These are phyloP conservation scores for Scedosporium aurantiacum DNA, from an alignment of 2,329 filamentous ascomycete species.

Conservation along the genomic window DNA sequence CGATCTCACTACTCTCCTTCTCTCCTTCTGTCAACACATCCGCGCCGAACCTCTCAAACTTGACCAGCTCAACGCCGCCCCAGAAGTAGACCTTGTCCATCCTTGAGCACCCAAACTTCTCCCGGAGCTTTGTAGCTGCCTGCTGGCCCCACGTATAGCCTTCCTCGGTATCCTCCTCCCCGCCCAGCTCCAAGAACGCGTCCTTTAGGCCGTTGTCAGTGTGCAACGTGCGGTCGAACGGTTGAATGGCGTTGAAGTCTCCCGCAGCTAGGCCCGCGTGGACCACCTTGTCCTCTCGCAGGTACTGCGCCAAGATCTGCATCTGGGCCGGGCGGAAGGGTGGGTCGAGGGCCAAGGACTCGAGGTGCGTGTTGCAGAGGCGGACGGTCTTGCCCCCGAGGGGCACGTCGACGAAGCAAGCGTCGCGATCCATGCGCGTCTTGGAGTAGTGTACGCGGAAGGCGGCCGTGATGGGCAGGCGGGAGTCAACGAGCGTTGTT, in stretches of 20 bases:
- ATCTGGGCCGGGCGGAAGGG: constrained; percentile 39
- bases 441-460: constrained; percentile 40
- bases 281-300: constrained; percentile 26
- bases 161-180: constrained; percentile 34
- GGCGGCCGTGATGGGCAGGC: constrained; percentile 28
- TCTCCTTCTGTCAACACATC: constrained; percentile 30
- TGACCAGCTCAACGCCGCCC: constrained; percentile 19
- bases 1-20: constrained; percentile 18
- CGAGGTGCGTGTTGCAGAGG: constrained; percentile 46
- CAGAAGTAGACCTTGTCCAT: constrained; percentile 43
- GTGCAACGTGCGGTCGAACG: constrained; percentile 37
- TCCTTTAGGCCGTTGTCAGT: constrained; percentile 37
- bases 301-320: constrained; percentile 27
- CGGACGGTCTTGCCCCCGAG: constrained; percentile 25
- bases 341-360: constrained; percentile 37
- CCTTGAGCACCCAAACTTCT: constrained; percentile 35
- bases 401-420: constrained; percentile 39
- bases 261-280: constrained; percentile 36
- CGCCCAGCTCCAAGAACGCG: constrained; percentile 39
- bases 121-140: constrained; percentile 24
- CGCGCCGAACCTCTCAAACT: constrained; percentile 36
- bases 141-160: constrained; percentile 51
- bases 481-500: constrained; percentile 36
- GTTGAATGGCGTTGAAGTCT: constrained; percentile 47
- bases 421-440: constrained; percentile 41